A percentile compares a stretch with the other conserved stretches of the same genome.
Conservation (phyloP, 2,329 filamentous ascomycete genomes). For the Berkeleyomyces rouxiae region DNA sequence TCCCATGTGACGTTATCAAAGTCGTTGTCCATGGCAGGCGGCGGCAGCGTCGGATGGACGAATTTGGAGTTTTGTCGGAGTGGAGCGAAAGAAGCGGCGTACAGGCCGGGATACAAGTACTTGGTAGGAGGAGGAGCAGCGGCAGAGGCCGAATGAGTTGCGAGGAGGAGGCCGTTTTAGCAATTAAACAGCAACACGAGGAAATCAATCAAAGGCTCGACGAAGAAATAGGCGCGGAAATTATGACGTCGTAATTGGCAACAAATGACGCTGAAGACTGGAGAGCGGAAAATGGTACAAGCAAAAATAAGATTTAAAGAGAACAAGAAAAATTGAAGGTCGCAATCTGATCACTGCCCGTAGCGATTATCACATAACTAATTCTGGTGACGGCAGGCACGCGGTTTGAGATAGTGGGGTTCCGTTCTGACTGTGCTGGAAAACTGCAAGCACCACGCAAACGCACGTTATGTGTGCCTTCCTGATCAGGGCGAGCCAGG, state of each 20-base stretch:
- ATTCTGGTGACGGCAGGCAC: background rate
- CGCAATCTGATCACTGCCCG: too few species aligned
- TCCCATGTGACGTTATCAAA: conserved; percentile 73
- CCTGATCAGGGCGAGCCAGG: too few species aligned
- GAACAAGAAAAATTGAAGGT: background rate
- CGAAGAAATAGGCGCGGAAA: too few species aligned
- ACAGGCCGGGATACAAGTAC: too few species aligned
- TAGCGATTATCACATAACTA: background rate
- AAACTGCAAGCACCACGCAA: too few species aligned
- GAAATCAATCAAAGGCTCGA: too few species aligned
- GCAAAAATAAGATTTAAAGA: background rate
- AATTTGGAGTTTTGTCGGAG: background rate
- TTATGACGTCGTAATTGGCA: too few species aligned
- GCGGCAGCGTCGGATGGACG: background rate
- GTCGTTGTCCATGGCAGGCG: conserved; percentile 42
- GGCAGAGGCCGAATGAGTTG: too few species aligned
- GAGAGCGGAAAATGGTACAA: background rate
- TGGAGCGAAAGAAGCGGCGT: background rate
- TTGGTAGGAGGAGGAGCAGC: background rate
- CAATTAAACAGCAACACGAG: too few species aligned
- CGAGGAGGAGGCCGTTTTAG: too few species aligned
- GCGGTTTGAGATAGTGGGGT: background rate
- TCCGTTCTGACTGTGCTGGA: background rate
- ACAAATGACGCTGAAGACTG: too few species aligned
- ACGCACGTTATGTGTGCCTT: too few species aligned